Evolutionary conservation across 441 rosid species (phyloP), one percentile per base, ranked within the genome.

Genomic region (Gossypium schwendimanii): DNA sequence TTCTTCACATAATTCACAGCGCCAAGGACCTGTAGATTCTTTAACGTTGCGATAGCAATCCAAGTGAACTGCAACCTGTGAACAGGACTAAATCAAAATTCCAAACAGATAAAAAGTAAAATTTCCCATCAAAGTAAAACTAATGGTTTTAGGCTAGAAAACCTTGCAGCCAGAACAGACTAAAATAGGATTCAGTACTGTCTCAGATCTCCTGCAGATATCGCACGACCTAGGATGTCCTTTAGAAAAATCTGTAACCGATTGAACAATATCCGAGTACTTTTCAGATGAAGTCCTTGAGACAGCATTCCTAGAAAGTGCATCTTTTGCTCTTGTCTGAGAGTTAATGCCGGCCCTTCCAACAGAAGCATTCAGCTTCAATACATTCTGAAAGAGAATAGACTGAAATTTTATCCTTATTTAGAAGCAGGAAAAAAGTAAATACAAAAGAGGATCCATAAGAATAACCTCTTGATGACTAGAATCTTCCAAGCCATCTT

Each of bases 141-240:
- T 44, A 26, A 67, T 50, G 24, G 70, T 53, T 52, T 61, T 70
- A 68, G 59, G 65, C 23, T 57, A 55, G 61, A 72, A 72, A 54
- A 96, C 98, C 99, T 96, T 96, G 97, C 98, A 96, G 79, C 91
- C 86, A 59, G 91, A 89, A 82, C 99, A 96, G 80, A 94, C 88
- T 73, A 96, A 81, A 64, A 94, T 89, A 47, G 94, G 89, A 78
- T 88, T 96, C 86, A 92, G 80, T 62, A 91, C 67, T 49, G 93
- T 92, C 82, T 92, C 98, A 21, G 90, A 83, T 60, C 98, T 92
- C 75, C 94, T 87, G 86, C 99, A 96, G 77, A 96, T 91, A 78
- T 96, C 98, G 76, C 99, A 96, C 68, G 87, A 82, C 84, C 94
- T 87, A 69, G 90, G 83, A 73, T 87, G 89, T 74, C 92, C 93